Conservation (phyloP, 352 stramenopile species). For the Phytophthora agathidicida region DNA sequence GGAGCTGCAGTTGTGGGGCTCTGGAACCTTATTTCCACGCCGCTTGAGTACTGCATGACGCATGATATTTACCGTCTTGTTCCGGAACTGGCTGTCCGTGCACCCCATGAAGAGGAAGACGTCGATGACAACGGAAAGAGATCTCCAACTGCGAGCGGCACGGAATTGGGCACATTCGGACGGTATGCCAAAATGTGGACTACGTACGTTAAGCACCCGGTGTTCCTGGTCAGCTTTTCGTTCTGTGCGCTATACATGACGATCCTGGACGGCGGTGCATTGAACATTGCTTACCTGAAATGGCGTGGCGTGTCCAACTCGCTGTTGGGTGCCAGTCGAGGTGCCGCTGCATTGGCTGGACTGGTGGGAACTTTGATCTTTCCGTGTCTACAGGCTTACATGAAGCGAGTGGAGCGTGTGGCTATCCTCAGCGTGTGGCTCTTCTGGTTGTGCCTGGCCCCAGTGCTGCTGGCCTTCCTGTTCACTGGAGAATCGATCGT, state of each 20-base stretch:
- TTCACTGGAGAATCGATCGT: slow-evolving; percentile 44
- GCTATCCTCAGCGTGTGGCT: slow-evolving; percentile 64
- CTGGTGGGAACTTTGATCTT: slow-evolving; percentile 61
- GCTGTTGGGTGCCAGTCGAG: slow-evolving; percentile 48
- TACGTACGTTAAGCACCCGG: slow-evolving; percentile 55
- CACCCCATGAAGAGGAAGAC: slow-evolving; percentile 28
- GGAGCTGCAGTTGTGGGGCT: slow-evolving; percentile 66
- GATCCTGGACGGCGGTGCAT: slow-evolving; percentile 46
- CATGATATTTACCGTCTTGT: slow-evolving; percentile 69
- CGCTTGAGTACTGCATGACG: slow-evolving; percentile 80
- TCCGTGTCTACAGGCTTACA: slow-evolving; percentile 28
- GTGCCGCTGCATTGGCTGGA: slow-evolving; percentile 50
- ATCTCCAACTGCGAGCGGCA: slow-evolving; percentile 14
- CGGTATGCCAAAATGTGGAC: slow-evolving; percentile 48
- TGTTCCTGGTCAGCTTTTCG: slow-evolving; percentile 59
- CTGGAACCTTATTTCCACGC: slow-evolving; percentile 83
- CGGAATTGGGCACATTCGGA: slow-evolving; percentile 15
- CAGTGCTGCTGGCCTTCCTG: slow-evolving; percentile 46
- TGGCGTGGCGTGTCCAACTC: slow-evolving; percentile 62
- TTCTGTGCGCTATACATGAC: slow-evolving; percentile 70
- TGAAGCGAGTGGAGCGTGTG: slow-evolving; percentile 51
- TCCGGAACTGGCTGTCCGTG: slow-evolving; percentile 47
- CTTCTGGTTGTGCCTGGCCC: slow-evolving; percentile 60
- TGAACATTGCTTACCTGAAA: slow-evolving; percentile 70
- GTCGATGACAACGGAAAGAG: slow-evolving; percentile 7